Evolutionary conservation across 257 asterid genomes (phyloP).

Genomic region (Plantago major): DNA sequence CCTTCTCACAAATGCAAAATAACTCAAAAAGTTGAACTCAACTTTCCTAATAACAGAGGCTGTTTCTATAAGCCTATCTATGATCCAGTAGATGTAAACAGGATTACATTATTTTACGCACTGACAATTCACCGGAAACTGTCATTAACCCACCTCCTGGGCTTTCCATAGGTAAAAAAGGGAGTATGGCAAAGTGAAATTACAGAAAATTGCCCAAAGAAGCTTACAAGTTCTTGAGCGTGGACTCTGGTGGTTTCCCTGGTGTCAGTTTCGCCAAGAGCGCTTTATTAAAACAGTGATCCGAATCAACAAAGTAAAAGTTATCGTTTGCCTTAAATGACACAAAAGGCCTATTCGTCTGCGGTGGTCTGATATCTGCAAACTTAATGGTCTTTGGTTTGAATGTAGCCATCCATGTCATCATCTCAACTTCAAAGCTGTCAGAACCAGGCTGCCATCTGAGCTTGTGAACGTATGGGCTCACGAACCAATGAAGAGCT

Average conservation of each 20-base stretch:
- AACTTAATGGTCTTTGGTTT: slow-evolving; percentile 63
- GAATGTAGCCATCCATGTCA: slow-evolving; percentile 86
- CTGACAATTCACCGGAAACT: slow-evolving; percentile 1
- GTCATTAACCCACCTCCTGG: slow-evolving; percentile 10
- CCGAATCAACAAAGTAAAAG: slow-evolving; percentile 73
- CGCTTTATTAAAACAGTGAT: slow-evolving; percentile 85
- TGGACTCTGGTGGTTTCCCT: slow-evolving; percentile 46
- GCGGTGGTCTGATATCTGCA: slow-evolving; percentile 70
- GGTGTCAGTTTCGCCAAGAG: slow-evolving; percentile 81
- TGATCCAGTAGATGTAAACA: slow-evolving; percentile 16
- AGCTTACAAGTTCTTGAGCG: slow-evolving; percentile 70
- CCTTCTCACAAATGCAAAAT: no score
- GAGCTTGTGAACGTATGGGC: slow-evolving; percentile 87
- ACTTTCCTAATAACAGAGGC: no score
- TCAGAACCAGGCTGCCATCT: slow-evolving; percentile 97
- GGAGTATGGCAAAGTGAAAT: neutral
- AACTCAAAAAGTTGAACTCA: no score
- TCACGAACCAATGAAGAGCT: slow-evolving; percentile 93
- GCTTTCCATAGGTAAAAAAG: neutral
- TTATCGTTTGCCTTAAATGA: slow-evolving; percentile 71
- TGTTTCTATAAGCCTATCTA: no score
- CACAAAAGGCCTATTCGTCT: slow-evolving; percentile 81
- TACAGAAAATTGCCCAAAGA: neutral
- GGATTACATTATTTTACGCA: slow-evolving; percentile 20
- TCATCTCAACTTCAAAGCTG: slow-evolving; percentile 86